phyloP scores from a whole-genome alignment of 352 stramenopile species.

The Pythium rhizo-oryzae region DNA sequence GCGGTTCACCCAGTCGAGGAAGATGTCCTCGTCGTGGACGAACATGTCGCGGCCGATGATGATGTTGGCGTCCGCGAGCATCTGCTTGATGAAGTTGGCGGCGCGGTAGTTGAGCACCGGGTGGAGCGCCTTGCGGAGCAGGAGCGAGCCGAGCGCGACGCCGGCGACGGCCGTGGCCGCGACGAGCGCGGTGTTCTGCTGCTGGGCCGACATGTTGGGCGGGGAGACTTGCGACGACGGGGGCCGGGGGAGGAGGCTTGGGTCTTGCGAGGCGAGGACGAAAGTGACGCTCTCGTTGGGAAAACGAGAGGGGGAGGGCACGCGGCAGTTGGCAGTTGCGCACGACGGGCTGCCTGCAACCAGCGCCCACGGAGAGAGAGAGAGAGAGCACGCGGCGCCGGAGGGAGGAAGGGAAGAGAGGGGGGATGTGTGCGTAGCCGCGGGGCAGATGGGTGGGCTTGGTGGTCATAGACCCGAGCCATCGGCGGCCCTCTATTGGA shows the following conservation, averaged over 20 bases:
- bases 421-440: constrained; percentile 23
- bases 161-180: constrained; percentile 63
- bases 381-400: constrained; percentile 13
- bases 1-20: constrained; percentile 84
- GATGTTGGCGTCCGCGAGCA: constrained; percentile 83
- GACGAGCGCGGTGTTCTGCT: constrained; percentile 70
- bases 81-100: constrained; percentile 79
- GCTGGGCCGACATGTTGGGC: constrained; percentile 34
- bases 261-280: constrained; percentile 25
- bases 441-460: constrained; percentile 28
- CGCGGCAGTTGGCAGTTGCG: constrained; percentile 19
- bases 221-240: constrained; percentile 27
- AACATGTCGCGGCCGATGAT: constrained; percentile 79
- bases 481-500: constrained; percentile 17
- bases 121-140: constrained; percentile 68
- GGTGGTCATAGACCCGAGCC: constrained; percentile 16
- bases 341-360: constrained; percentile 11
- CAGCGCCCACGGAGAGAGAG: constrained; percentile 1
- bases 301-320: background rate
- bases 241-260: constrained; percentile 4
- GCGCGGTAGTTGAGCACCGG: constrained; percentile 68
- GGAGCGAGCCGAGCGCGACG: constrained; percentile 66
- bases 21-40: constrained; percentile 84
- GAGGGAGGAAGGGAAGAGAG: constrained; percentile 14
- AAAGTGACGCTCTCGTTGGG: constrained; percentile 21